Percentiles rank a stretch among this genome's conserved stretches.
Conservation (phyloP, 306 rosid genomes). For the Trifolium subterraneum region DNA sequence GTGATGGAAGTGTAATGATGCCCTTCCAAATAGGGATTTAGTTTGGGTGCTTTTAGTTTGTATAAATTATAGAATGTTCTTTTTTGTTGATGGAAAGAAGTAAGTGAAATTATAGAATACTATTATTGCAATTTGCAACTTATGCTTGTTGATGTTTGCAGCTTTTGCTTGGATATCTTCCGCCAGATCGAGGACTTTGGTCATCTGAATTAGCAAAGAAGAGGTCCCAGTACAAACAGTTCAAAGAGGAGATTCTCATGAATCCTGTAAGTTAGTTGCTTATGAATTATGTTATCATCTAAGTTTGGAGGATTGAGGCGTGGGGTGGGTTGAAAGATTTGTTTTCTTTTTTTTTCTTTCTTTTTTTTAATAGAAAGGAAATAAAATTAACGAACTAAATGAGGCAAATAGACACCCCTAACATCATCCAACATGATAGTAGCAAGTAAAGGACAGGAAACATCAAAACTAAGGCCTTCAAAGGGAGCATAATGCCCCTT, state of each 20-base stretch:
- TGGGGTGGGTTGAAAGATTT: neutral
- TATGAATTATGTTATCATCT: neutral
- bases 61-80: slow-evolving; percentile 1
- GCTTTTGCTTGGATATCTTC: slow-evolving; percentile 94
- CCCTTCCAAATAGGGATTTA: neutral
- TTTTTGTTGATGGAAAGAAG: slow-evolving; percentile 9
- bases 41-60: neutral
- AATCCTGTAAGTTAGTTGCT: slow-evolving; percentile 85
- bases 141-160: slow-evolving; percentile 49
- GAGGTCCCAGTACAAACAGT: slow-evolving; percentile 91
- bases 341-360: no score
- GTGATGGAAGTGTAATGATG: slow-evolving; percentile 1
- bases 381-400: no score
- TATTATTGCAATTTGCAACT: slow-evolving; percentile 19
- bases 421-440: no score
- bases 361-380: no score
- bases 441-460: no score
- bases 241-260: slow-evolving; percentile 90
- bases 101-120: slow-evolving; percentile 14
- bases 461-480: no score
- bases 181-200: slow-evolving; percentile 86
- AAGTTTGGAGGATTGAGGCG: neutral
- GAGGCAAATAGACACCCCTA: no score
- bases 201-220: slow-evolving; percentile 82
- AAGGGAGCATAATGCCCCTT: no score